A percentile compares a stretch with the other conserved stretches of the same genome.
Conservation (phyloP, 2,329 filamentous ascomycete species). For the Fusarium nisikadoi region DNA sequence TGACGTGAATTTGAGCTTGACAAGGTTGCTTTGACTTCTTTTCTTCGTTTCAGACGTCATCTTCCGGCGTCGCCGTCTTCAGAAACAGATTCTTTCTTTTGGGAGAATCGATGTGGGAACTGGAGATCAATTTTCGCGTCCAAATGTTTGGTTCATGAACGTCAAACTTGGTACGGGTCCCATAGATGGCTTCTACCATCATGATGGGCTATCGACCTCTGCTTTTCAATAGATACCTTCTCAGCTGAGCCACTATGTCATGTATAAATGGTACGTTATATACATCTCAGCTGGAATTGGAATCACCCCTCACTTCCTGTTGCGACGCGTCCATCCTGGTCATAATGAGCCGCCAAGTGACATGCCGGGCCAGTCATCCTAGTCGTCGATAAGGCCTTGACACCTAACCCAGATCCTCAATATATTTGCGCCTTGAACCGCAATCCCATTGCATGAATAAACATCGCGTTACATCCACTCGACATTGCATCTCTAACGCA, state of each 20-base stretch:
- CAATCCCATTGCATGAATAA: neutral
- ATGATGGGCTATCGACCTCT: constrained; percentile 4
- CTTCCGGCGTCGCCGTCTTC: constrained; percentile 37
- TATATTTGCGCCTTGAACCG: constrained; percentile 14
- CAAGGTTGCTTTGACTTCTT: constrained; percentile 31
- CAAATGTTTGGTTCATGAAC: neutral
- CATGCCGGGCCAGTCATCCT: neutral
- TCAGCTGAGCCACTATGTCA: constrained; percentile 21
- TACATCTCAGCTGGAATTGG: constrained; percentile 14
- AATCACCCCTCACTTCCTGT: constrained; percentile 9
- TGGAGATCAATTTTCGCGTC: neutral
- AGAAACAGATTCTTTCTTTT: constrained; percentile 15
- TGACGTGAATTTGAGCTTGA: constrained; percentile 45
- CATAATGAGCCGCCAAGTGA: constrained; percentile 3
- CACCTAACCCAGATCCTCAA: neutral
- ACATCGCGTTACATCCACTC: constrained; percentile 32
- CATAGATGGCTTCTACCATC: neutral
- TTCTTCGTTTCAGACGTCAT: constrained; percentile 45
- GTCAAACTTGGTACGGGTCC: neutral
- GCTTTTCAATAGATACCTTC: neutral
- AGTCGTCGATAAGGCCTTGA: constrained; percentile 10
- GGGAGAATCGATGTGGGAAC: neutral
- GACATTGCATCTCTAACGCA: constrained; percentile 24
- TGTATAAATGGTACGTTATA: constrained; percentile 4
- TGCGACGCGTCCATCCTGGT: constrained; percentile 25